Conservation (phyloP, 106 monocot species). For the Apostasia shenzhenica region DNA sequence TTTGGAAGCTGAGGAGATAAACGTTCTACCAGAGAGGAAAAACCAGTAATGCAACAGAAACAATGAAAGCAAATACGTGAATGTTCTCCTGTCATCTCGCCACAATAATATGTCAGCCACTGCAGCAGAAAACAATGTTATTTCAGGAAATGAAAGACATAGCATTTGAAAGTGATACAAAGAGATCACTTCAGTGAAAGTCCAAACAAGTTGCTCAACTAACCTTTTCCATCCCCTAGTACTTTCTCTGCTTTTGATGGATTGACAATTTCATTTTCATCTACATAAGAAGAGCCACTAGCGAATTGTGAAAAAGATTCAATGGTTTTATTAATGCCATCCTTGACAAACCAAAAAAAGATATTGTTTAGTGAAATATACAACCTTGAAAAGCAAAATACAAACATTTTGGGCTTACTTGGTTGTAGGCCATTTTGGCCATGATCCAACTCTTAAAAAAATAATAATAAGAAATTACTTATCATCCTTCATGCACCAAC, state of each 20-base stretch:
- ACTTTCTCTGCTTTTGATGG: slow-evolving; percentile 65
- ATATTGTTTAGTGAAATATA: neutral
- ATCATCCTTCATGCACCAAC: too few species aligned
- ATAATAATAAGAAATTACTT: too few species aligned
- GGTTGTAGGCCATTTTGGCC: too few species aligned
- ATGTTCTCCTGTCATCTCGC: slow-evolving; percentile 92
- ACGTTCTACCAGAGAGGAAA: slow-evolving; percentile 69
- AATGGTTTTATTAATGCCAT: slow-evolving; percentile 53
- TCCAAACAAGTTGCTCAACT: slow-evolving; percentile 4
- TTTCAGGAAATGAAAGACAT: slow-evolving; percentile 9
- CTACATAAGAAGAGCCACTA: slow-evolving; percentile 14
- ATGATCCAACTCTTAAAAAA: too few species aligned
- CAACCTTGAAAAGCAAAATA: neutral
- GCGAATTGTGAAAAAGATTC: slow-evolving; percentile 52
- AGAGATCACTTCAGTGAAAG: neutral
- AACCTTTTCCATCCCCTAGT: slow-evolving; percentile 69
- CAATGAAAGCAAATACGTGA: slow-evolving; percentile 34
- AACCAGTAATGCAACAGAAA: slow-evolving; percentile 85
- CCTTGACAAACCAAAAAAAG: slow-evolving; percentile 37
- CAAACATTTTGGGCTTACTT: too few species aligned
- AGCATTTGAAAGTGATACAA: neutral
- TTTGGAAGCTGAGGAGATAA: slow-evolving; percentile 56
- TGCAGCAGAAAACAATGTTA: slow-evolving; percentile 23
- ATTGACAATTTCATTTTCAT: slow-evolving; percentile 22
- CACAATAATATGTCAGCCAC: slow-evolving; percentile 77